Base-by-base conservation (phyloP, 768 basidiomycete genomes). In the Hemileccinum rubropunctum region DNA sequence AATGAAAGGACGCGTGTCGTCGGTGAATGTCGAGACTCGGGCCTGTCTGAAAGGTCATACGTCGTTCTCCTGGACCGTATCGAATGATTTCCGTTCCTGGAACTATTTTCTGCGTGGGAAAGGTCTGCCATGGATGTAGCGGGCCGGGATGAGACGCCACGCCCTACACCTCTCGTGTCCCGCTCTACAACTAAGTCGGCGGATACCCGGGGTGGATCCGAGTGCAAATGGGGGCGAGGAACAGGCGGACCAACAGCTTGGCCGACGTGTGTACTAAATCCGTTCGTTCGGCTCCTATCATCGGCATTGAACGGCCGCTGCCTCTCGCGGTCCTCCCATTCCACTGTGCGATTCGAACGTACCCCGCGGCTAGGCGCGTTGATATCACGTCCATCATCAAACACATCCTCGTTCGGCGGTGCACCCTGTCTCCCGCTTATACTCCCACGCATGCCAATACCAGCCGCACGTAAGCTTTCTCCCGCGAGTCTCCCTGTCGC, bases 401-500 rank as follows among this genome's bases (percentile, higher is more conserved):
- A 77, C 6, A 71, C 66, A 45, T 76, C 71, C 30, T 75, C 71
- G 54, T 50, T 49, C 59, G 62, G 48, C 4, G 50, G 32, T 65
- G 63, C 47, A 50, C 61, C 48, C 51, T 62, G 56, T 61, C 66
- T 47, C 51, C 56, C 52, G 65, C 58, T n/a, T n/a, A n/a, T n/a
- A n/a, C n/a, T 56, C 20, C 56, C 61, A 66, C 66, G 64, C 67
- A 62, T 75, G 27, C 74, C 76, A 48, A 90, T 70, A 10, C 88
- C 89, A 0, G 88, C 86, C 0, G 87, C 85, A 42, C 83, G 75
- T 50, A 91, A 60, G 14, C 81, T 82, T 64, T 89, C 86, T 4
- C 84, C 80, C 9, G 87, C 64, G 13, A 91, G 65, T 50, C 86
- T 68, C 11, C 80, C 76, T 14, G 68, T 71, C 33, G 63, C 75